A percentile compares a stretch with the other conserved stretches of the same genome.
These are phyloP conservation scores for Euphorbia schlechtendalii DNA, from an alignment of 441 rosid species.

Conservation along the genomic window DNA sequence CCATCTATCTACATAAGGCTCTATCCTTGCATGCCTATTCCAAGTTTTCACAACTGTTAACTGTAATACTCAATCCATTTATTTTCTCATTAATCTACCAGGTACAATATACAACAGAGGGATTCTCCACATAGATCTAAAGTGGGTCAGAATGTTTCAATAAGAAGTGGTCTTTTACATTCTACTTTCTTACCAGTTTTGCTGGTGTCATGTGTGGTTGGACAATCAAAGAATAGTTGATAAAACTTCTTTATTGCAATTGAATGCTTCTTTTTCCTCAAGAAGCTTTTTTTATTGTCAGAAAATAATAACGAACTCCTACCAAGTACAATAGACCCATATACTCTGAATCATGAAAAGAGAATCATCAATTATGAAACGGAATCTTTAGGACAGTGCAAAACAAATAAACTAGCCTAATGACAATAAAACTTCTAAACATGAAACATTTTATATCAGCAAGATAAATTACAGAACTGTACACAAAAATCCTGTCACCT, in stretches of 20 bases:
- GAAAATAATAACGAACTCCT: not conserved
- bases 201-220: not conserved
- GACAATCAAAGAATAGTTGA: not conserved
- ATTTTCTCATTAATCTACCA: no score
- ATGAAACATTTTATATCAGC: not conserved
- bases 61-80: no score
- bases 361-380: not conserved
- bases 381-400: not conserved
- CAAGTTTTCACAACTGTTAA: not conserved
- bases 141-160: not conserved
- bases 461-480: constrained; percentile 13
- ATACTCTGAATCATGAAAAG: constrained; percentile 1
- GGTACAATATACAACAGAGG: no score
- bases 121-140: not conserved
- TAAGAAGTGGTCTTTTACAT: no score
- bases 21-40: not conserved
- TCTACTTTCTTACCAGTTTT: not conserved
- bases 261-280: not conserved
- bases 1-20: not conserved
- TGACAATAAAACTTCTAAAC: not conserved
- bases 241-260: not conserved
- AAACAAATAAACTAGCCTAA: not conserved
- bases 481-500: constrained; percentile 32
- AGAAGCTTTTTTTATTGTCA: not conserved
- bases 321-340: not conserved